A percentile compares a stretch with the other conserved stretches of the same genome.
These are phyloP conservation scores for Chlamydomonas sphaeroides DNA, from an alignment of 139 green algal genomes.

Conservation along the genomic window DNA sequence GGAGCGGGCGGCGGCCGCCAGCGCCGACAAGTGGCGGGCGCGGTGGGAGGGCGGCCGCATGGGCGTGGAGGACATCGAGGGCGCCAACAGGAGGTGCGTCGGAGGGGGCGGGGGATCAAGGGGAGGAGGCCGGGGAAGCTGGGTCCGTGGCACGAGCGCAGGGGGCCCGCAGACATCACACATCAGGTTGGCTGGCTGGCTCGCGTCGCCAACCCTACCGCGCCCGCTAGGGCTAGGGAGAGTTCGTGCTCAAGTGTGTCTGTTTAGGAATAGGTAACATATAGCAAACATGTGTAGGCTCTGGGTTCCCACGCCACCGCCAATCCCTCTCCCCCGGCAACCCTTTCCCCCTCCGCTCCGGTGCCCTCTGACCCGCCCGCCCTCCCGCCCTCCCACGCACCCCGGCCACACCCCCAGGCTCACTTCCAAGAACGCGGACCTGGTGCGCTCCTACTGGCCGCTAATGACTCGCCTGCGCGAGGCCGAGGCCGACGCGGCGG, in stretches of 20 bases:
- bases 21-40: slow-evolving; percentile 10
- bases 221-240: no score
- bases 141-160: no score
- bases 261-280: no score
- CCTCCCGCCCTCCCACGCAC: background rate
- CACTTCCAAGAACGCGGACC: slow-evolving; percentile 47
- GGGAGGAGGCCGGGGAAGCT: no score
- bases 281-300: no score
- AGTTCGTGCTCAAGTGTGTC: no score
- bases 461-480: slow-evolving; percentile 53
- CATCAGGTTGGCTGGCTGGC: no score
- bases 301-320: background rate
- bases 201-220: no score
- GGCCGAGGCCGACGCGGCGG: slow-evolving; percentile 33
- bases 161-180: no score
- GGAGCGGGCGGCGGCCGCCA: background rate
- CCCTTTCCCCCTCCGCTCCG: background rate
- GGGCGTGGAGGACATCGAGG: slow-evolving; percentile 43
- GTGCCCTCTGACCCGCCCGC: background rate
- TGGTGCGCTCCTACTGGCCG: slow-evolving; percentile 64
- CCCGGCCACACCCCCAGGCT: slow-evolving; percentile 9
- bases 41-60: slow-evolving; percentile 36
- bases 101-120: no score
- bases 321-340: background rate
- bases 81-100: slow-evolving; percentile 10